Evolutionary conservation across 164 flowering plant species (phyloP).

Genomic region (Tetracentron sinense): DNA sequence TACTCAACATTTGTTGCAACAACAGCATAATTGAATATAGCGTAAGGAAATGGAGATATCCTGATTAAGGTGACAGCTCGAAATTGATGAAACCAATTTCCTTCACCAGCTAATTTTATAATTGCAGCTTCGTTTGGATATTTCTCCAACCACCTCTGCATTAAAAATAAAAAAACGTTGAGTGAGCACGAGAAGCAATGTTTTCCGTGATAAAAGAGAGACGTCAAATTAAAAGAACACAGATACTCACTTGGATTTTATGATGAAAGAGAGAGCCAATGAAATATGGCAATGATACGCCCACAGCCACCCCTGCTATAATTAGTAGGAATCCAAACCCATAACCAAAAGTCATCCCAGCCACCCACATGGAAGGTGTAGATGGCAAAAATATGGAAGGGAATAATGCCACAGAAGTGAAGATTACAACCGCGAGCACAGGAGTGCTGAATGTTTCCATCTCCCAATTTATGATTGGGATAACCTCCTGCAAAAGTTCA

Average conservation of each 20-base stretch:
- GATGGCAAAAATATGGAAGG: conserved; percentile 82
- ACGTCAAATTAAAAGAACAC: no score
- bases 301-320: conserved; percentile 55
- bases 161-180: no score
- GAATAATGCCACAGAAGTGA: conserved; percentile 73
- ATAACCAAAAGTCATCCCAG: conserved; percentile 96
- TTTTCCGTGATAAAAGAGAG: no score
- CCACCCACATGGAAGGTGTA: conserved; percentile 94
- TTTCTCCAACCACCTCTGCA: conserved; percentile 75
- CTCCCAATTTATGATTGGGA: conserved; percentile 84
- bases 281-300: conserved; percentile 82
- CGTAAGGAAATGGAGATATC: conserved; percentile 92
- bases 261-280: conserved; percentile 74
- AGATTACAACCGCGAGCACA: conserved; percentile 59
- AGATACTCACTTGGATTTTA: conserved; percentile 74
- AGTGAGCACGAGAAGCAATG: no score
- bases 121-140: conserved; percentile 85
- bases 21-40: conserved; percentile 80
- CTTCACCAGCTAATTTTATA: conserved; percentile 86
- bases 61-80: conserved; percentile 78
- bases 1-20: conserved; percentile 82
- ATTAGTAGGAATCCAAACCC: conserved; percentile 77
- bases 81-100: conserved; percentile 83
- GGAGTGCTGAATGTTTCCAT: conserved; percentile 59
- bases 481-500: conserved; percentile 52